Percentiles rank a stretch among this genome's conserved stretches.
phyloP scores from a whole-genome alignment of 2,329 filamentous ascomycete genomes.

The Nothopassalora personata region DNA sequence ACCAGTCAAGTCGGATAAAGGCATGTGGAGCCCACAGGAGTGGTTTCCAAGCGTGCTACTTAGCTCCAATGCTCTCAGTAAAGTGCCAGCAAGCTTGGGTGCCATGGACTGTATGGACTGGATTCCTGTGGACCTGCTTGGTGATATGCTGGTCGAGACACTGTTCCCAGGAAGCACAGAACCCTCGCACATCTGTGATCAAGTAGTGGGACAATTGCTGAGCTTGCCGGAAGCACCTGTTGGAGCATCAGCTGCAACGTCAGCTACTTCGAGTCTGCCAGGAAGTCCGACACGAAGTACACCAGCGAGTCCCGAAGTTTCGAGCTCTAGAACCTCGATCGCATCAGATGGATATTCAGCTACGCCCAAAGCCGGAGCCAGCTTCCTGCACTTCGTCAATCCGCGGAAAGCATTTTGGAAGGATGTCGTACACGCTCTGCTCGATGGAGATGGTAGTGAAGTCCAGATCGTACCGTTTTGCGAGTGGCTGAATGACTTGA shows the following conservation, averaged over 20 bases:
- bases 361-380: neutral
- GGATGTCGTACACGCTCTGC: neutral
- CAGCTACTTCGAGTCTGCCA: neutral
- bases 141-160: constrained; percentile 1
- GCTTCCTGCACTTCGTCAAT: neutral
- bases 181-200: neutral
- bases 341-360: neutral
- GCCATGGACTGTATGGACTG: constrained; percentile 46
- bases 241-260: neutral
- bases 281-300: neutral
- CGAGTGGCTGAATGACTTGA: neutral
- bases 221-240: neutral
- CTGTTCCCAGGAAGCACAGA: neutral
- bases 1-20: constrained; percentile 10
- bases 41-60: constrained; percentile 48
- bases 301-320: neutral
- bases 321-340: neutral
- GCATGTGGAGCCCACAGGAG: constrained; percentile 52
- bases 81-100: constrained; percentile 45
- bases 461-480: neutral
- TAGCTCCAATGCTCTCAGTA: constrained; percentile 46
- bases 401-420: neutral
- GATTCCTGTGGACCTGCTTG: constrained; percentile 44
- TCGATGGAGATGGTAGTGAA: neutral
- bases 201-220: neutral